A percentile compares a stretch with the other conserved stretches of the same genome.
Evolutionary conservation across 2,329 filamentous ascomycete species (phyloP).

Genomic region (Penicillium sp.): DNA sequence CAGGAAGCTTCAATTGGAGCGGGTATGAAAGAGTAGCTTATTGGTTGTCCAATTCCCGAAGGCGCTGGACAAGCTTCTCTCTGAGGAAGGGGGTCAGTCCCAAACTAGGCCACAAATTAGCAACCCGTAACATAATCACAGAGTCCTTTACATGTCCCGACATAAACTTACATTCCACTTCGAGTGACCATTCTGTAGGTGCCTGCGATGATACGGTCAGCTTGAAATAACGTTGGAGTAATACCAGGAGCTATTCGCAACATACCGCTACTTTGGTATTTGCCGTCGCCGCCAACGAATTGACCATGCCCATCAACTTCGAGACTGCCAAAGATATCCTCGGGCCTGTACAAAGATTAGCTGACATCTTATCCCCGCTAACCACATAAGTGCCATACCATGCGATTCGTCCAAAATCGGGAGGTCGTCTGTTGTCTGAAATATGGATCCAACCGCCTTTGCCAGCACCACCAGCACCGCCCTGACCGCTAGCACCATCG

Average conservation of each 20-base stretch:
- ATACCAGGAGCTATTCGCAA: background rate
- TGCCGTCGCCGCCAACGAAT: conserved; percentile 63
- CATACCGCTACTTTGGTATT: conserved; percentile 64
- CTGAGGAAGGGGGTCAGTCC: conserved; percentile 57
- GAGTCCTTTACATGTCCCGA: too few relatives aligned
- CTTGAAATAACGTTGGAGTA: background rate
- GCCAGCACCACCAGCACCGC: conserved; percentile 63
- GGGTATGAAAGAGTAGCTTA: conserved; percentile 6
- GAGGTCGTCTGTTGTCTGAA: conserved; percentile 64
- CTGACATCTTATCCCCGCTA: background rate
- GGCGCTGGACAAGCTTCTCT: conserved; percentile 56
- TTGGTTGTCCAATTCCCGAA: conserved; percentile 46
- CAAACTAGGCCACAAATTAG: conserved; percentile 45
- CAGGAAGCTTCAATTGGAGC: background rate
- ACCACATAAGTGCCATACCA: conserved; percentile 46
- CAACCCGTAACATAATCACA: conserved; percentile 4
- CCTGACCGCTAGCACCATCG: conserved; percentile 64
- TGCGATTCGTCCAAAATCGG: conserved; percentile 68
- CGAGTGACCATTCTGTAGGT: conserved; percentile 67
- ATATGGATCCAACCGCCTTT: conserved; percentile 68
- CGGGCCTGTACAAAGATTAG: conserved; percentile 52
- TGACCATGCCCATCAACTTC: conserved; percentile 64
- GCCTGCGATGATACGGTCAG: conserved; percentile 37
- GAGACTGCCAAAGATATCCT: conserved; percentile 70
- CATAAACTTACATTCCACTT: conserved; percentile 60